A percentile compares a stretch with the other conserved stretches of the same genome.
Conservation (phyloP, 2,329 filamentous ascomycete genomes). For the Colletotrichum paranaense region DNA sequence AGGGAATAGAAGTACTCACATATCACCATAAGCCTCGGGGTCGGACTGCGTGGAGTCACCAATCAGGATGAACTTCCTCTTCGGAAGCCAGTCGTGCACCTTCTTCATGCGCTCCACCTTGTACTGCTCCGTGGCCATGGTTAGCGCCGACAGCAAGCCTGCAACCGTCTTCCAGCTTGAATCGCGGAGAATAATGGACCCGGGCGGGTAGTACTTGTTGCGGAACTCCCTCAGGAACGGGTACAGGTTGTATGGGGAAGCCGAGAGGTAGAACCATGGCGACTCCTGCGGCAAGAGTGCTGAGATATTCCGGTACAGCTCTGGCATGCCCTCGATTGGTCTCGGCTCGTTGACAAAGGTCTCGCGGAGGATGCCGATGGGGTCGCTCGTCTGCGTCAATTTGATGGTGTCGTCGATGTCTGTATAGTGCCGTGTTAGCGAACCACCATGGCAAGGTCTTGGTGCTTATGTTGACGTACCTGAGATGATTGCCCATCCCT, state of each 20-base stretch:
- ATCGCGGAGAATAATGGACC: constrained; percentile 87
- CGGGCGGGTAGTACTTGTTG: constrained; percentile 75
- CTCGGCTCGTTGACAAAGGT: constrained; percentile 84
- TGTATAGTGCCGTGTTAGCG: constrained; percentile 41
- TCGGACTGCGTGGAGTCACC: constrained; percentile 94
- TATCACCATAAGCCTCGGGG: constrained; percentile 88
- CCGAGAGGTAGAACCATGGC: constrained; percentile 92
- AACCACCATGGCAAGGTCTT: constrained; percentile 33
- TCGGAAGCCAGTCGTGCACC: constrained; percentile 82
- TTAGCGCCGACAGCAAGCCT: constrained; percentile 83
- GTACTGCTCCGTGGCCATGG: constrained; percentile 84
- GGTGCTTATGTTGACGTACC: constrained; percentile 53
- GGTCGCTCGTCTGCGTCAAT: constrained; percentile 83
- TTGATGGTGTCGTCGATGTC: constrained; percentile 98
- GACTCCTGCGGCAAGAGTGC: constrained; percentile 65
- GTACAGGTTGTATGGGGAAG: constrained; percentile 94
- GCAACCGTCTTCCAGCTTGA: constrained; percentile 86
- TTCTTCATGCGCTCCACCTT: constrained; percentile 85
- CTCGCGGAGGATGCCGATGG: constrained; percentile 81
- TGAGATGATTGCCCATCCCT: constrained; percentile 87
- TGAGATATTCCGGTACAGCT: constrained; percentile 78
- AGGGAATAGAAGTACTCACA: constrained; percentile 59
- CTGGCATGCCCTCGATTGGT: constrained; percentile 84
- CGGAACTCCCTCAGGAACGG: constrained; percentile 85
- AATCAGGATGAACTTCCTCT: constrained; percentile 82